phyloP scores from a whole-genome alignment of 148 eudicot species.

The Hydrangea macrophylla region DNA sequence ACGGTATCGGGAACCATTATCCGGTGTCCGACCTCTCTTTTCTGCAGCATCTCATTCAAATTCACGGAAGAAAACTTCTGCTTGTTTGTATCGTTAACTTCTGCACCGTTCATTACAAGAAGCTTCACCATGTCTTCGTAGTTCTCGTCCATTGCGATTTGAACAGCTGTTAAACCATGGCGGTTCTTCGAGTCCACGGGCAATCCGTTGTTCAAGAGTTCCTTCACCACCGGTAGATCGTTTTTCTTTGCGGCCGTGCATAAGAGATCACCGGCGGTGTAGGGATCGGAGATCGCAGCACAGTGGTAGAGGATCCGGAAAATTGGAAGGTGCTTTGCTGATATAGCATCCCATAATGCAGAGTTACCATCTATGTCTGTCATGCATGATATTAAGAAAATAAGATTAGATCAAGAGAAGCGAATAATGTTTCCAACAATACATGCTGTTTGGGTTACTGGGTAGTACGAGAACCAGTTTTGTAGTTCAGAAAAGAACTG shows the following conservation, averaged over 20 bases:
- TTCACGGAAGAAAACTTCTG: slow-evolving; percentile 13
- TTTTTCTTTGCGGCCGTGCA: slow-evolving; percentile 44
- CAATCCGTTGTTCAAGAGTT: slow-evolving; percentile 37
- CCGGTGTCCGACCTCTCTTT: slow-evolving; percentile 37
- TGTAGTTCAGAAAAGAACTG: no score
- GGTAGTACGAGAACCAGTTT: no score
- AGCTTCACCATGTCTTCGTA: slow-evolving; percentile 35
- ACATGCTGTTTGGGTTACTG: no score
- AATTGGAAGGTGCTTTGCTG: slow-evolving; percentile 37
- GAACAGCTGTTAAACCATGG: slow-evolving; percentile 33
- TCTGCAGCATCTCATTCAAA: slow-evolving; percentile 34
- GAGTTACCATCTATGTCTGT: slow-evolving; percentile 45
- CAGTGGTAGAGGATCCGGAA: slow-evolving; percentile 41
- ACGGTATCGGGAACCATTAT: slow-evolving; percentile 15
- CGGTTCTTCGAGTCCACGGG: slow-evolving; percentile 36
- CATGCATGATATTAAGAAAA: not conserved
- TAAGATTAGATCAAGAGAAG: not conserved
- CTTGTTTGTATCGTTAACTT: slow-evolving; percentile 15
- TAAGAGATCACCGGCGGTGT: slow-evolving; percentile 39
- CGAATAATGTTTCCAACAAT: not conserved
- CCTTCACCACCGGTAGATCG: slow-evolving; percentile 29
- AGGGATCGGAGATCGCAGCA: slow-evolving; percentile 43
- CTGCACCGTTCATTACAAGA: slow-evolving; percentile 41
- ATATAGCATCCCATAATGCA: slow-evolving; percentile 49
- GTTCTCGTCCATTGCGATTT: slow-evolving; percentile 29